phyloP scores from a whole-genome alignment of 768 basidiomycete genomes.

The Cystobasidium onofrii region DNA sequence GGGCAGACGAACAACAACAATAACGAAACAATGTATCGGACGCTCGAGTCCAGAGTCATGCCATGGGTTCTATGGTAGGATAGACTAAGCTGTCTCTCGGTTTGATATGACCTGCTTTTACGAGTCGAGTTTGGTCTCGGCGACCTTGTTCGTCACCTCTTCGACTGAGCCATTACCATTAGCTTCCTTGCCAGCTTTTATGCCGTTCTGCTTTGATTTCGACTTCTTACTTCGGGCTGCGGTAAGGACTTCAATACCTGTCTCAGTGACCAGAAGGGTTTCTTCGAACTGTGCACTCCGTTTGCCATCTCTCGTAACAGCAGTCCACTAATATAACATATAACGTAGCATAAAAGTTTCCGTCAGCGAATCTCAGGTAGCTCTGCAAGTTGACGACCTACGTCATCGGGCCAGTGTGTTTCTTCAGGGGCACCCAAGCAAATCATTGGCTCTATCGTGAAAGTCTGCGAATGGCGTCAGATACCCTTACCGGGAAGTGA shows the following conservation, averaged over 20 bases:
- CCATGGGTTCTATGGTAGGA: too few species aligned
- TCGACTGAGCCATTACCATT: slow-evolving; percentile 14
- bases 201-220: slow-evolving; percentile 17
- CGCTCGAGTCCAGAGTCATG: neutral
- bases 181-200: neutral
- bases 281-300: slow-evolving; percentile 94
- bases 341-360: neutral
- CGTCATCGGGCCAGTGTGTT: slow-evolving; percentile 42
- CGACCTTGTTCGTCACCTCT: slow-evolving; percentile 19
- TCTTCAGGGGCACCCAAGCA: slow-evolving; percentile 35
- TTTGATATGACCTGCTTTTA: neutral
- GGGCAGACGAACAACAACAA: neutral
- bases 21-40: neutral
- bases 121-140: neutral
- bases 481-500: too few species aligned
- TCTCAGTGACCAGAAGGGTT: slow-evolving; percentile 56
- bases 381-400: neutral
- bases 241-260: slow-evolving; percentile 41
- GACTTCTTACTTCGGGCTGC: slow-evolving; percentile 36
- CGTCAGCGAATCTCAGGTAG: neutral
- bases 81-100: neutral
- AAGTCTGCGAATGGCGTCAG: too few species aligned
- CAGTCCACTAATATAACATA: slow-evolving; percentile 14
- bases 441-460: slow-evolving; percentile 44
- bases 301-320: slow-evolving; percentile 70